Conservation (phyloP, 805 yeast genomes). For the Komagataella pastoris region DNA sequence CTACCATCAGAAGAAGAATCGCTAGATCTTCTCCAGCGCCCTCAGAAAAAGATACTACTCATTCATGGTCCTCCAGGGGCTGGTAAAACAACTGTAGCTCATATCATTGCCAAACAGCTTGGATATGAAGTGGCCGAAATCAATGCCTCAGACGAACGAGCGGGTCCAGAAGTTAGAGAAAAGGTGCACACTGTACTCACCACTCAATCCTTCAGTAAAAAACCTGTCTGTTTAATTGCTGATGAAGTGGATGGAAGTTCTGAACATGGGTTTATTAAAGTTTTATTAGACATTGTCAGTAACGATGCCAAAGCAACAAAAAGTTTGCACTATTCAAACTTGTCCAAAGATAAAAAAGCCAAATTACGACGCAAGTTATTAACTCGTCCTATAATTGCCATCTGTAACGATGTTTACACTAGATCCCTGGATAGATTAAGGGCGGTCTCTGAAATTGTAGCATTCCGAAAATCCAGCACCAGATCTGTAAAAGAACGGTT, state of each 20-base stretch:
- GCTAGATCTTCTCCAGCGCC: slow-evolving; percentile 42
- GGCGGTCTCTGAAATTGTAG: slow-evolving; percentile 57
- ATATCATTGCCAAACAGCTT: slow-evolving; percentile 67
- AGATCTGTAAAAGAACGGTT: slow-evolving; percentile 31
- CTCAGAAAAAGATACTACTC: slow-evolving; percentile 48
- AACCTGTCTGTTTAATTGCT: slow-evolving; percentile 70
- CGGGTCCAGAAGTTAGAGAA: slow-evolving; percentile 40
- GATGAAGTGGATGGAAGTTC: slow-evolving; percentile 85
- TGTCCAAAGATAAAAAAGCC: slow-evolving; percentile 11
- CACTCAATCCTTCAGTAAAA: slow-evolving; percentile 50
- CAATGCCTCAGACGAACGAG: slow-evolving; percentile 75
- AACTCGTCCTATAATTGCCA: slow-evolving; percentile 77
- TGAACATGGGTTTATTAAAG: slow-evolving; percentile 49
- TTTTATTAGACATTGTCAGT: slow-evolving; percentile 40
- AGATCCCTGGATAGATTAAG: slow-evolving; percentile 64
- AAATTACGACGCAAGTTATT: slow-evolving; percentile 23
- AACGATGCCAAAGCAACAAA: slow-evolving; percentile 43
- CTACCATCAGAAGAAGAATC: slow-evolving; percentile 4
- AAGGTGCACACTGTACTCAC: slow-evolving; percentile 51
- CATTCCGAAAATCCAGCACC: slow-evolving; percentile 46
- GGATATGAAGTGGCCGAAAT: slow-evolving; percentile 75
- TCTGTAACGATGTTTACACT: slow-evolving; percentile 80
- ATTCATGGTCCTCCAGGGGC: slow-evolving; percentile 90
- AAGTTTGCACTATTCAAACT: slow-evolving; percentile 7
- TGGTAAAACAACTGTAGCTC: slow-evolving; percentile 86